Evolutionary conservation across 208 protist species (phyloP).

Genomic region (Trypanosoma melophagium): DNA sequence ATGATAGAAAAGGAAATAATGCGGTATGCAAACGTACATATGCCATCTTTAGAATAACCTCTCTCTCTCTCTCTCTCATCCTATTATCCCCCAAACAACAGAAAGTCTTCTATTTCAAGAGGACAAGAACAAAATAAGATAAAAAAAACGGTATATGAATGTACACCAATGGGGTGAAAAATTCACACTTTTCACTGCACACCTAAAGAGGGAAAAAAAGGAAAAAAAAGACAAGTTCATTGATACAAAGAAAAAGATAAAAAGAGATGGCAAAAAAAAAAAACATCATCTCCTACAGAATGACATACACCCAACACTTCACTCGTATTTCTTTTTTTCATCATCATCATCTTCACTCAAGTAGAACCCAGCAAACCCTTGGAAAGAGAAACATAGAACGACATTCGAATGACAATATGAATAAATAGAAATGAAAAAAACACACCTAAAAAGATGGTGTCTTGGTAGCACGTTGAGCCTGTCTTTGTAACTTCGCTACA

Average conservation of each 20-base stretch:
- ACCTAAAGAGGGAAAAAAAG: background rate
- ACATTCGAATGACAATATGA: background rate
- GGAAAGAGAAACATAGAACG: slow-evolving; percentile 1
- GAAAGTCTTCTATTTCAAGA: too few relatives aligned
- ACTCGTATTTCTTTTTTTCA: background rate
- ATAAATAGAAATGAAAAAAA: slow-evolving; percentile 6
- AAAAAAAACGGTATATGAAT: background rate
- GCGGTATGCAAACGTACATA: too few relatives aligned
- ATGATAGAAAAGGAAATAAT: too few relatives aligned
- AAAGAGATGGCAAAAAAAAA: background rate
- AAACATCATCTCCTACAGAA: background rate
- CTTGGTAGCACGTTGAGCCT: slow-evolving; percentile 38
- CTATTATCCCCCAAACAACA: too few relatives aligned
- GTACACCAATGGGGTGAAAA: background rate
- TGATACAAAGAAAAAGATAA: background rate
- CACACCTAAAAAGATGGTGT: slow-evolving; percentile 23
- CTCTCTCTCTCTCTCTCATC: too few relatives aligned
- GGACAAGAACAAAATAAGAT: background rate
- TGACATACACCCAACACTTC: too few relatives aligned
- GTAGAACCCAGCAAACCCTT: background rate
- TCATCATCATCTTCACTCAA: background rate
- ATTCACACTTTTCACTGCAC: background rate
- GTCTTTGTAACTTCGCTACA: slow-evolving; percentile 63
- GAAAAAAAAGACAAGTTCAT: slow-evolving; percentile 1
- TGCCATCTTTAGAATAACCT: too few relatives aligned